Evolutionary conservation across 1,284 basidiomycete species (phyloP).

Genomic region (Xerocomus minutiporus): DNA sequence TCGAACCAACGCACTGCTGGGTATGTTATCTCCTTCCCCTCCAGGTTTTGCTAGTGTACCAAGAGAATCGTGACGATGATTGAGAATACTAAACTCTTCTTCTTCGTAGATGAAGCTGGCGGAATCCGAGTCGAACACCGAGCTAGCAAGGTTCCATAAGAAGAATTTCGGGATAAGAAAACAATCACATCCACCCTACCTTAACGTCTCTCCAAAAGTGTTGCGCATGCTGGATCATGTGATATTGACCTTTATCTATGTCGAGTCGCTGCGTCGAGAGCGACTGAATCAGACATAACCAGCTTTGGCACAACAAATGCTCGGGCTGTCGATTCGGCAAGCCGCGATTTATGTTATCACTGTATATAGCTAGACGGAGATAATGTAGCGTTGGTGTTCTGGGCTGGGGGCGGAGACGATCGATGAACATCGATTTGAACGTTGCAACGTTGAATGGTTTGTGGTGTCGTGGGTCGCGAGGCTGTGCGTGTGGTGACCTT

Average conservation of each 20-base stretch:
- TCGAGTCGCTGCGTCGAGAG: conserved; percentile 23
- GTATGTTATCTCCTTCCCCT: conserved; percentile 13
- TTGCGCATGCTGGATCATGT: conserved; percentile 23
- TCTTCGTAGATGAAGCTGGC: conserved; percentile 20
- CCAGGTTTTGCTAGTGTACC: neutral
- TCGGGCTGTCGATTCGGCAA: neutral
- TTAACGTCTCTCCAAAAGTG: conserved; percentile 17
- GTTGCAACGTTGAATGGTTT: too few species aligned
- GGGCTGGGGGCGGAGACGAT: too few species aligned
- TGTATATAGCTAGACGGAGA: too few species aligned
- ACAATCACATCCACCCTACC: conserved; percentile 21
- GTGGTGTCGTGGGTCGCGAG: too few species aligned
- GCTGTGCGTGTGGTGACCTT: too few species aligned
- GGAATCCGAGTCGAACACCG: conserved; percentile 3
- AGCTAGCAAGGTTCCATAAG: conserved; percentile 21
- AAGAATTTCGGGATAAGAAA: conserved; percentile 26
- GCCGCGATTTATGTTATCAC: neutral
- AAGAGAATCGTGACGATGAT: neutral
- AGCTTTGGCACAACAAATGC: too few species aligned
- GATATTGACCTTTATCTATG: conserved; percentile 26
- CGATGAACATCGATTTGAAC: too few species aligned
- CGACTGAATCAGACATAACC: neutral
- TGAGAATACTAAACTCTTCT: neutral
- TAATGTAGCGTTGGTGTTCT: too few species aligned
- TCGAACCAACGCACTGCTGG: conserved; percentile 21